A percentile compares a stretch with the other conserved stretches of the same genome.
These are phyloP conservation scores for Alternaria longipes DNA, from an alignment of 2,329 filamentous ascomycete species.

Conservation along the genomic window DNA sequence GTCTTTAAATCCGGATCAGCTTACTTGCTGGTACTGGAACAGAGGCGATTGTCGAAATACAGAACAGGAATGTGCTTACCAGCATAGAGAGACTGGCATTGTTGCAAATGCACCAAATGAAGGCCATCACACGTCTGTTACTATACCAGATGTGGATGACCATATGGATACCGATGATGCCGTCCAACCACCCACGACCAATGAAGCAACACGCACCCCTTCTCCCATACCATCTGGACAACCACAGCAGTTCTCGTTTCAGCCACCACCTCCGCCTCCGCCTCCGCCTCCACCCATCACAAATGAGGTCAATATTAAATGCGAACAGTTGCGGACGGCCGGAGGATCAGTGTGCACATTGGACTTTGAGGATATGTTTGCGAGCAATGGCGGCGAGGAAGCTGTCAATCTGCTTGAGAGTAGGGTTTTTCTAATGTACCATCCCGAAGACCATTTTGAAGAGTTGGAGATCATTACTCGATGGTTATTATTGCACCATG, in stretches of 20 bases:
- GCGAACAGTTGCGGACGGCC: slow-evolving; percentile 23
- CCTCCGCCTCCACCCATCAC: slow-evolving; percentile 5
- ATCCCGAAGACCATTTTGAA: slow-evolving; percentile 38
- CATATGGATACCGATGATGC: background rate
- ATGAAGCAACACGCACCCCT: background rate
- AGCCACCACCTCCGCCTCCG: background rate
- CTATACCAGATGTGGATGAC: background rate
- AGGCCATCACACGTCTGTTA: background rate
- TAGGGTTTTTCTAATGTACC: slow-evolving; percentile 41
- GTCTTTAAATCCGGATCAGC: background rate
- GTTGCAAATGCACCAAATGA: slow-evolving; percentile 16
- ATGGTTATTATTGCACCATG: slow-evolving; percentile 44
- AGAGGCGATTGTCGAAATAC: slow-evolving; percentile 14
- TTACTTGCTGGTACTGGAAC: slow-evolving; percentile 39
- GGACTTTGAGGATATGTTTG: slow-evolving; percentile 38
- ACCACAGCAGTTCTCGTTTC: background rate
- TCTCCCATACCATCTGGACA: background rate
- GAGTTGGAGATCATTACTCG: slow-evolving; percentile 43
- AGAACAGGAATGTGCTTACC: slow-evolving; percentile 17
- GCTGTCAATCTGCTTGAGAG: slow-evolving; percentile 21
- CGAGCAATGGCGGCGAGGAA: slow-evolving; percentile 15
- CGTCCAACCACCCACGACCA: background rate
- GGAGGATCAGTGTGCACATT: slow-evolving; percentile 32
- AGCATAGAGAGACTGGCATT: slow-evolving; percentile 28
- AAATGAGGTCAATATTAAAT: background rate